phyloP scores from a whole-genome alignment of 768 basidiomycete species.

The Obba rivulosa region DNA sequence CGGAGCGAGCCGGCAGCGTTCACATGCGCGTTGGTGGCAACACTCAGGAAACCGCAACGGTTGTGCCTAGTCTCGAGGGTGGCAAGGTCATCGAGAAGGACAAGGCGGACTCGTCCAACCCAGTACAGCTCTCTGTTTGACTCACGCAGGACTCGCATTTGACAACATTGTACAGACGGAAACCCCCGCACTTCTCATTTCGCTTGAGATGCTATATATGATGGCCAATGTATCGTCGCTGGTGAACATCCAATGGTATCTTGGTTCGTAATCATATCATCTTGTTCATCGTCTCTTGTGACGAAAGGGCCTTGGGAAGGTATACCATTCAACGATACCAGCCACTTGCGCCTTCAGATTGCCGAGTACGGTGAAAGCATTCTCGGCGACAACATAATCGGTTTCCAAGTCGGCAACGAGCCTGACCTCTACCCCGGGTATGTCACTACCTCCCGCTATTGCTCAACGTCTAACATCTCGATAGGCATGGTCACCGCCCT shows the following conservation, averaged over 20 bases:
- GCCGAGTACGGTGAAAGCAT: conserved; percentile 56
- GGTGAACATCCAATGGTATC: conserved; percentile 42
- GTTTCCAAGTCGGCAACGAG: conserved; percentile 70
- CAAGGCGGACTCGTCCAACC: conserved; percentile 28
- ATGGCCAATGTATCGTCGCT: conserved; percentile 40
- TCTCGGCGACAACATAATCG: conserved; percentile 58
- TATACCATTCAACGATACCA: conserved; percentile 57
- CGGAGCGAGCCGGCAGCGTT: conserved; percentile 37
- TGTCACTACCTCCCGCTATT: conserved; percentile 14
- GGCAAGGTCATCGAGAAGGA: conserved; percentile 49
- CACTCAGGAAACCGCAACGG: conserved; percentile 42
- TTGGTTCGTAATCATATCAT: conserved; percentile 22
- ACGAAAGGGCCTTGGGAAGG: conserved; percentile 23
- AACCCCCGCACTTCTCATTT: conserved; percentile 46
- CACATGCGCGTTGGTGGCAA: conserved; percentile 42
- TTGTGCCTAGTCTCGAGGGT: conserved; percentile 45
- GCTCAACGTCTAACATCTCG: not conserved
- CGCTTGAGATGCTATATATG: conserved; percentile 39
- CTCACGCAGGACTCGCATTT: conserved; percentile 17
- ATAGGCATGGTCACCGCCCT: conserved; percentile 31
- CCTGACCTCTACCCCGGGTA: conserved; percentile 68
- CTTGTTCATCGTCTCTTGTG: not conserved
- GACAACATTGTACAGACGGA: conserved; percentile 30
- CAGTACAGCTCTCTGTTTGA: conserved; percentile 28
- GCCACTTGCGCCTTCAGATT: conserved; percentile 46